Conservation (phyloP, 1,139 yeast genomes). For the Diutina rugosa region DNA sequence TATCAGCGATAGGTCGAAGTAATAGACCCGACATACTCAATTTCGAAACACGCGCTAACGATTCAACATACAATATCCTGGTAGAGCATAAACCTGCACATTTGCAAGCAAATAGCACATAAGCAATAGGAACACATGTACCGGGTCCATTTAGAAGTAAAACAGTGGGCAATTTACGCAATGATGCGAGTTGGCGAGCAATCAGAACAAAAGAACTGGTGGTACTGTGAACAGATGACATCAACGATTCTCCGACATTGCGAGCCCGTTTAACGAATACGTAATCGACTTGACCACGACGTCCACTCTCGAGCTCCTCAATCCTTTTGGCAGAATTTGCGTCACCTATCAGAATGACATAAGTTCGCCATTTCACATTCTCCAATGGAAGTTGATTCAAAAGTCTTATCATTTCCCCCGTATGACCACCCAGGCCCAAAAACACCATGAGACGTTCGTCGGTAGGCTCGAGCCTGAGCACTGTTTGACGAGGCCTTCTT, state of each 20-base stretch:
- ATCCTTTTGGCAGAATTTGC: slow-evolving; percentile 40
- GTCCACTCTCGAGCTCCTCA: slow-evolving; percentile 15
- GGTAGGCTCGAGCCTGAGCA: background rate
- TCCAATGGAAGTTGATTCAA: slow-evolving; percentile 22
- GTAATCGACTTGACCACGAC: slow-evolving; percentile 7
- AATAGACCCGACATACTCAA: slow-evolving; percentile 71
- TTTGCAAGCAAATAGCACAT: slow-evolving; percentile 42
- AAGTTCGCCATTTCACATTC: slow-evolving; percentile 18
- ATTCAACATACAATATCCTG: slow-evolving; percentile 69
- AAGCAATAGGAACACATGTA: slow-evolving; percentile 69
- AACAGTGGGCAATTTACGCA: slow-evolving; percentile 28
- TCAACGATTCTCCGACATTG: slow-evolving; percentile 51
- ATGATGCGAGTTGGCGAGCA: slow-evolving; percentile 7
- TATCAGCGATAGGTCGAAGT: slow-evolving; percentile 55
- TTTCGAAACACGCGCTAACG: slow-evolving; percentile 69
- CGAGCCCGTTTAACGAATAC: slow-evolving; percentile 60
- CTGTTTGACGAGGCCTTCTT: background rate
- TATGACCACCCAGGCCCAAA: slow-evolving; percentile 84
- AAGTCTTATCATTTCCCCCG: slow-evolving; percentile 84
- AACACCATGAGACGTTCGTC: slow-evolving; percentile 34
- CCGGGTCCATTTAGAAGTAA: slow-evolving; percentile 90
- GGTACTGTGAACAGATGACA: slow-evolving; percentile 43
- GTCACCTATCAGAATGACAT: slow-evolving; percentile 47
- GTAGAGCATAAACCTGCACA: slow-evolving; percentile 39
- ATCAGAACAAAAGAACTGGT: slow-evolving; percentile 19